phyloP scores from a whole-genome alignment of 805 yeast species.

The Zygosaccharomyces bisporus region DNA sequence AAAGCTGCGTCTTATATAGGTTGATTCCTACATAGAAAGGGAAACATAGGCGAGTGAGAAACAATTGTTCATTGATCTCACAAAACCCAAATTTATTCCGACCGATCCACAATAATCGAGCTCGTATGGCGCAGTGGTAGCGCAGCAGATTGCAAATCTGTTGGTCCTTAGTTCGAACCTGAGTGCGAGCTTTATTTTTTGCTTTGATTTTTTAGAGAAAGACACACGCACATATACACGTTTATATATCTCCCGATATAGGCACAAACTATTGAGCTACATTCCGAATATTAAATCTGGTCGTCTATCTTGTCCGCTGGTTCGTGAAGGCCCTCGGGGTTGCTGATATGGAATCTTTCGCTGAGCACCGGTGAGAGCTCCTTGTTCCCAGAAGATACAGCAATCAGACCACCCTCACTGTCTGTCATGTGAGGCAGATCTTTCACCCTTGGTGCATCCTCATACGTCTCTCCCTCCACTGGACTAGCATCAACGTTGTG shows the following conservation, averaged over 20 bases:
- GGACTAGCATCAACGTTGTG: constrained; percentile 24
- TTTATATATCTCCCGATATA: too few species aligned
- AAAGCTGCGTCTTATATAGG: too few species aligned
- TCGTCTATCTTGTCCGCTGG: constrained; percentile 16
- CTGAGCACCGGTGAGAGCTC: constrained; percentile 27
- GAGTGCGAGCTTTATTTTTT: constrained; percentile 77
- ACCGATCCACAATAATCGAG: constrained; percentile 29
- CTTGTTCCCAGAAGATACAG: constrained; percentile 30
- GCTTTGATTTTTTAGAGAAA: too few species aligned
- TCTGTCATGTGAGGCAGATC: constrained; percentile 29
- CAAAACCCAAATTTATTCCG: too few species aligned
- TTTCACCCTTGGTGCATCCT: constrained; percentile 22
- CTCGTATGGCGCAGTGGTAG: constrained; percentile 96
- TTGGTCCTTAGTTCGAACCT: constrained; percentile 97
- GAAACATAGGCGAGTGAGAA: too few species aligned
- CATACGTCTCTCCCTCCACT: constrained; percentile 26
- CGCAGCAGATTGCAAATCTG: constrained; percentile 99
- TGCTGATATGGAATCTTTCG: constrained; percentile 21
- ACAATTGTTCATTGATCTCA: too few species aligned
- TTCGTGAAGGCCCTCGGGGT: constrained; percentile 2
- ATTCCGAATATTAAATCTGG: constrained; percentile 19
- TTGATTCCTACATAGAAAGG: too few species aligned
- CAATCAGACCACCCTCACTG: constrained; percentile 25
- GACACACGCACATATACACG: too few species aligned
- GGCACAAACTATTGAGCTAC: too few species aligned